phyloP scores from a whole-genome alignment of 768 basidiomycete species.

The Tricholoma sp. region DNA sequence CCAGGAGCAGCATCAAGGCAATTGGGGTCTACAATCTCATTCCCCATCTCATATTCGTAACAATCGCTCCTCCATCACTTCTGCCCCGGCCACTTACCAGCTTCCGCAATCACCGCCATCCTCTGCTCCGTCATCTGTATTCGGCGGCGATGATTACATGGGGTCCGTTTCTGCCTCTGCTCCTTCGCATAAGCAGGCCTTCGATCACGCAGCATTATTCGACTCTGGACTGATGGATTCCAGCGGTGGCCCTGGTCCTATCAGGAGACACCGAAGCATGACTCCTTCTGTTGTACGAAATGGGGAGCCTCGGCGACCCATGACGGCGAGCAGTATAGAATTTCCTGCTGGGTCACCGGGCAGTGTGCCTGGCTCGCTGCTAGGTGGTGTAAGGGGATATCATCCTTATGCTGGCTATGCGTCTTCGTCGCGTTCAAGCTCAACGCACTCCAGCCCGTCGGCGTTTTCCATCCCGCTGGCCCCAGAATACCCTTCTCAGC shows the following conservation, averaged over 20 bases:
- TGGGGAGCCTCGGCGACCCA: slow-evolving; percentile 45
- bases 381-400: slow-evolving; percentile 41
- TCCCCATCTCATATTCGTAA: slow-evolving; percentile 21
- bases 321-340: slow-evolving; percentile 36
- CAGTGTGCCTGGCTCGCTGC: slow-evolving; percentile 22
- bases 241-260: slow-evolving; percentile 46
- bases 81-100: slow-evolving; percentile 21
- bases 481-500: slow-evolving; percentile 24
- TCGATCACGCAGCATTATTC: slow-evolving; percentile 55
- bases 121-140: slow-evolving; percentile 25
- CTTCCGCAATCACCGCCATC: slow-evolving; percentile 22
- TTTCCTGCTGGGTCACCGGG: slow-evolving; percentile 31
- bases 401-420: slow-evolving; percentile 50
- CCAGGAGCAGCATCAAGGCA: slow-evolving; percentile 1
- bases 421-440: slow-evolving; percentile 30
- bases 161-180: slow-evolving; percentile 50
- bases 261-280: slow-evolving; percentile 70
- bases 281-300: slow-evolving; percentile 60
- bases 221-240: slow-evolving; percentile 35
- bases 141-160: slow-evolving; percentile 33
- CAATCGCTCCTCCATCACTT: slow-evolving; percentile 18
- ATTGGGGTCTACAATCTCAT: slow-evolving; percentile 36
- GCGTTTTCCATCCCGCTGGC: slow-evolving; percentile 34
- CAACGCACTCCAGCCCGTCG: slow-evolving; percentile 43
- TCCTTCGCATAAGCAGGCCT: slow-evolving; percentile 63